Evolutionary conservation across 2,329 filamentous ascomycete species (phyloP).

Genomic region (Furcasterigmium sp.): DNA sequence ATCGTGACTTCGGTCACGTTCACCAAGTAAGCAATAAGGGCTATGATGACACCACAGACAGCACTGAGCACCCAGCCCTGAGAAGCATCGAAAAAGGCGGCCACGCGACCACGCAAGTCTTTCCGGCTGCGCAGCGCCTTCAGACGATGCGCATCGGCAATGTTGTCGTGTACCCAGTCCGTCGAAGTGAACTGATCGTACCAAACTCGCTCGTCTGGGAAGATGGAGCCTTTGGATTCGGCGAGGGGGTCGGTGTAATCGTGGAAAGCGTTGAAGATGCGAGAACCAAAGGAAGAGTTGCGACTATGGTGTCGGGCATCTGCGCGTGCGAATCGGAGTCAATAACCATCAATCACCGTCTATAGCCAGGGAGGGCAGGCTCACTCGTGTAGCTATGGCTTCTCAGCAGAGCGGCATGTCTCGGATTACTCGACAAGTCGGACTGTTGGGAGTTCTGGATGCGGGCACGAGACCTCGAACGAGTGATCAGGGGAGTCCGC

Average conservation of each 20-base stretch:
- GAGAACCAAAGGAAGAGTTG: slow-evolving; percentile 52
- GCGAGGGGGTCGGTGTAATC: slow-evolving; percentile 53
- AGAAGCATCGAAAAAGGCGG: slow-evolving; percentile 74
- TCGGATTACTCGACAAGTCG: slow-evolving; percentile 13
- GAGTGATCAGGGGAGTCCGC: slow-evolving; percentile 35
- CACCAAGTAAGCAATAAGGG: slow-evolving; percentile 80
- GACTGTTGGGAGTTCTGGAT: slow-evolving; percentile 17
- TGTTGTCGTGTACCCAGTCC: slow-evolving; percentile 97
- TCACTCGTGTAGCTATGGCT: slow-evolving; percentile 43
- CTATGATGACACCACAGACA: slow-evolving; percentile 80
- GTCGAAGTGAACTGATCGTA: slow-evolving; percentile 98
- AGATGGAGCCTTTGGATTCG: slow-evolving; percentile 61
- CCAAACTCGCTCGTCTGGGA: slow-evolving; percentile 85
- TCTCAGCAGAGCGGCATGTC: slow-evolving; percentile 19
- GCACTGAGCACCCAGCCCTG: slow-evolving; percentile 95
- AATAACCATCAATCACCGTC: too few species aligned
- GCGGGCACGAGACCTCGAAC: slow-evolving; percentile 35
- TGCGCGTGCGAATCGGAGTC: too few species aligned
- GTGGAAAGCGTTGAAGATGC: slow-evolving; percentile 57
- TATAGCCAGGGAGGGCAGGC: too few species aligned
- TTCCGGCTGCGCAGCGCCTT: slow-evolving; percentile 77
- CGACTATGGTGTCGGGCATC: slow-evolving; percentile 50
- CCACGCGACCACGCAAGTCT: slow-evolving; percentile 76
- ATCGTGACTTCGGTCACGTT: slow-evolving; percentile 80
- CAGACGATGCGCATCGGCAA: slow-evolving; percentile 86